Percentiles rank a stretch among this genome's conserved stretches.
These are phyloP conservation scores for Harringtonia lauricola DNA, from an alignment of 2,329 filamentous ascomycete species.

Conservation along the genomic window DNA sequence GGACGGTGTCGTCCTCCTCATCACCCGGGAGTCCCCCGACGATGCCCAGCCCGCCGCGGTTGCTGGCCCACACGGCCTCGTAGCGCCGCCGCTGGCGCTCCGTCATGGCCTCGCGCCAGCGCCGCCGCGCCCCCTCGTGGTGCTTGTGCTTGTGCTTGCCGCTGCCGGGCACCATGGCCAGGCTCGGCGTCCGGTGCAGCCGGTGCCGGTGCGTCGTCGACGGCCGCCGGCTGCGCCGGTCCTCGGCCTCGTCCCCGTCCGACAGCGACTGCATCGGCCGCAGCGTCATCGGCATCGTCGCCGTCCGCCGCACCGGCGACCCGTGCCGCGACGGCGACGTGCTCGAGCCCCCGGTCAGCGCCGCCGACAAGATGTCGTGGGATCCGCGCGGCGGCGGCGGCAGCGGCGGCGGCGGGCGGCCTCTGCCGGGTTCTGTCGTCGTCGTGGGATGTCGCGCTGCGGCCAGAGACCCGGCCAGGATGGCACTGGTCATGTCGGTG, in stretches of 20 bases:
- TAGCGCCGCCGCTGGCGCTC: conserved; percentile 66
- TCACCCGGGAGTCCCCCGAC: conserved; percentile 1
- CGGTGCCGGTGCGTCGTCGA: conserved; percentile 9
- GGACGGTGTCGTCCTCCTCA: conserved; percentile 39
- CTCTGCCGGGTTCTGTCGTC: conserved; percentile 15
- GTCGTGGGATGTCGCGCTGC: conserved; percentile 42
- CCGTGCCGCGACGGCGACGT: not conserved
- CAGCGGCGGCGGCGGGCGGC: conserved; percentile 1
- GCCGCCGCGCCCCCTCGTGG: conserved; percentile 62
- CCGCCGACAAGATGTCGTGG: not conserved
- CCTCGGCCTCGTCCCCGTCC: conserved; percentile 37
- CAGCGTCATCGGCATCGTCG: conserved; percentile 55
- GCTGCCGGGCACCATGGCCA: conserved; percentile 31
- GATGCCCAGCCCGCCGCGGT: conserved; percentile 43
- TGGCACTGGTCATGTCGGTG: conserved; percentile 59
- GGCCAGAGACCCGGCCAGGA: conserved; percentile 64
- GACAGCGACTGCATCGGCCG: conserved; percentile 40
- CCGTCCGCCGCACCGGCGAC: conserved; percentile 10
- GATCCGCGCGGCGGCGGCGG: not conserved
- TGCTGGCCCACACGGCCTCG: conserved; percentile 77
- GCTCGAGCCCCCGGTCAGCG: not conserved
- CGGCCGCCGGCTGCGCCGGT: conserved; percentile 11
- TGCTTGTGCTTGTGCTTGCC: conserved; percentile 51
- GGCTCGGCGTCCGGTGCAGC: conserved; percentile 26
- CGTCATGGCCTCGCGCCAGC: conserved; percentile 68